Conservation (phyloP, 768 basidiomycete species). For the Naematelia encephala region DNA sequence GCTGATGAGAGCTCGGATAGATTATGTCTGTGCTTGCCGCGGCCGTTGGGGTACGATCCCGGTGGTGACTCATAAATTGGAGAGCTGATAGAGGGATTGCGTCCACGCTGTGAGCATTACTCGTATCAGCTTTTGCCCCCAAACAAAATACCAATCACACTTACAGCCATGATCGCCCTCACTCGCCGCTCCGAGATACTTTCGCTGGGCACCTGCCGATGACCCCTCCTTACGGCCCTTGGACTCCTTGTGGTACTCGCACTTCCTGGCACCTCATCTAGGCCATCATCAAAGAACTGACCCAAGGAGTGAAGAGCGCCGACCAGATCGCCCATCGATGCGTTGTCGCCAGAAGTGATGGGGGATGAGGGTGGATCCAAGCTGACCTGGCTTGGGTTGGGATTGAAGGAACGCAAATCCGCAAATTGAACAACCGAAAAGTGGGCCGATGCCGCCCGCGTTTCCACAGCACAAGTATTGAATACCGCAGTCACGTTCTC, state of each 20-base stretch:
- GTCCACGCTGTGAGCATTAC: slow-evolving; percentile 22
- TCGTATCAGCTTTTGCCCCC: slow-evolving; percentile 7
- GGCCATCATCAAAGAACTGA: slow-evolving; percentile 51
- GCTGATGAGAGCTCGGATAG: not conserved
- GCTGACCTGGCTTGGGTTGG: slow-evolving; percentile 38
- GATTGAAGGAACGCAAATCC: slow-evolving; percentile 51
- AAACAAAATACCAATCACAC: slow-evolving; percentile 15
- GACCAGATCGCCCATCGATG: slow-evolving; percentile 63
- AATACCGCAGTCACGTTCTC: slow-evolving; percentile 79
- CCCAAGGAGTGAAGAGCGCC: slow-evolving; percentile 51
- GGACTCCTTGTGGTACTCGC: slow-evolving; percentile 4
- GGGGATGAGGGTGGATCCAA: slow-evolving; percentile 43
- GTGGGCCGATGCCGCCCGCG: slow-evolving; percentile 66
- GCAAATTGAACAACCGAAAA: slow-evolving; percentile 47
- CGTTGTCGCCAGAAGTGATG: slow-evolving; percentile 32
- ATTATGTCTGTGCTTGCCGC: not conserved
- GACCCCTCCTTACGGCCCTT: slow-evolving; percentile 5
- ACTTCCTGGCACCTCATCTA: slow-evolving; percentile 8
- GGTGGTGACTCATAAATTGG: slow-evolving; percentile 30
- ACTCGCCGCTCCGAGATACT: slow-evolving; percentile 32
- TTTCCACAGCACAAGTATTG: slow-evolving; percentile 70
- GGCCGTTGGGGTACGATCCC: not conserved
- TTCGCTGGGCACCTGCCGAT: slow-evolving; percentile 22
- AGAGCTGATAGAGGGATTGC: slow-evolving; percentile 35
- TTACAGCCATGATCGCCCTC: slow-evolving; percentile 45